Base-by-base conservation (phyloP, 164 flowering plant species). In the Warburgia ugandensis region DNA sequence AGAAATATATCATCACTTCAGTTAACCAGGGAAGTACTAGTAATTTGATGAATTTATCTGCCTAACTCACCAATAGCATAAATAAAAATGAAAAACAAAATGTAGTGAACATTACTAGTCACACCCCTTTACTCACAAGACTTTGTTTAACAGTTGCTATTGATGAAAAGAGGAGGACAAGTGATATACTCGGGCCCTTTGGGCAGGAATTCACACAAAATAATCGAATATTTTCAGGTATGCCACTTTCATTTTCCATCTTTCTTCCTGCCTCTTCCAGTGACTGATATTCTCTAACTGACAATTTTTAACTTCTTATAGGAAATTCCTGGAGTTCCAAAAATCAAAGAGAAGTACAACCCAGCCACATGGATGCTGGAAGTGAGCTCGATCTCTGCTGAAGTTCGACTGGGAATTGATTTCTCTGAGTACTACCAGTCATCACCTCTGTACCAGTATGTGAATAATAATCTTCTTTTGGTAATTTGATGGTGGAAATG, bases 311-410 rank as follows among this genome's bases (percentile, higher is more conserved):
- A n/a, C 29, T 26, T 45, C 30, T 23, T 52, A 11, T 62, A 89
- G 97, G 79, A 74, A 11, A 66, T 88, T 49, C 83, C 83, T 21
- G 95, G 94, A 39, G 76, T 88, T 25, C 82, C 81, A 19, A 85
- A 69, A 58, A 88, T 92, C 35, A 77, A 73, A 53, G 91, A 83
- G 0, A 83, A 74, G 39, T 80, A 82, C 67, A 92, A 92, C 62
- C 96, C 98, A 0, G 96, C 96, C 12, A 80, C 96, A 52, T 92
- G 98, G 98, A 92, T 92, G 98, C 72, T 92, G 0, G 98, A 88
- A 76, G 96, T 66, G 39, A 88, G 87, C 78, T 92, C 98, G 5
- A 55, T 75, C 26, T 80, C 85, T 26, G 79, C 79, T 22, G 98
- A 92, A 70, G 69, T 68, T 25, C 58, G 77, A 29, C 81, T 85